These are phyloP conservation scores for Pisolithus tinctorius DNA, from an alignment of 768 basidiomycete species.

Conservation along the genomic window DNA sequence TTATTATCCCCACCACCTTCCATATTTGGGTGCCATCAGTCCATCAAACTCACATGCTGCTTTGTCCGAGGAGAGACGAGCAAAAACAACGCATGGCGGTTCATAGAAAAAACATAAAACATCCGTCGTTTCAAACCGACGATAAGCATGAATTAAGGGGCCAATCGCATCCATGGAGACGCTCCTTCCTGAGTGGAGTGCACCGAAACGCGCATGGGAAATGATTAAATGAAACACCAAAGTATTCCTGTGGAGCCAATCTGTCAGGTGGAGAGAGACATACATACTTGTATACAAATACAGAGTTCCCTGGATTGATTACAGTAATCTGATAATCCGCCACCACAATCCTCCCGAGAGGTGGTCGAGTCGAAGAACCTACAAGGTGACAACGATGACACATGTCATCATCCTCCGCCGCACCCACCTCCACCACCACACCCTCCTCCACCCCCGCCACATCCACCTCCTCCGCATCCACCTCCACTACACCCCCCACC, in stretches of 20 bases:
- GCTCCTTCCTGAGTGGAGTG: not conserved
- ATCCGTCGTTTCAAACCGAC: not conserved
- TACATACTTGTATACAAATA: not conserved
- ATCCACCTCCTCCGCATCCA: not conserved
- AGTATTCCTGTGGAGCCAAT: not conserved
- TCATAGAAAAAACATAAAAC: too few species aligned
- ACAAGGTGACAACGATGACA: too few species aligned
- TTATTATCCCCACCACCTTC: not conserved
- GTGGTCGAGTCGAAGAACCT: too few species aligned
- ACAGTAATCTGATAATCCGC: not conserved
- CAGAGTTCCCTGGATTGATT: too few species aligned
- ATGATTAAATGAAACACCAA: not conserved
- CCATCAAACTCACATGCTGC: too few species aligned
- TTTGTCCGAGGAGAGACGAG: too few species aligned
- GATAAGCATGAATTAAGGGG: not conserved
- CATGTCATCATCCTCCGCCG: not conserved
- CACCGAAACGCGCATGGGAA: not conserved
- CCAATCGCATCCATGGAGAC: not conserved
- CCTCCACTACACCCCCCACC: conserved; percentile 22
- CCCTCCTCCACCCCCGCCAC: not conserved
- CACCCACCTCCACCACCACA: not conserved
- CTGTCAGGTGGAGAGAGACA: too few species aligned
- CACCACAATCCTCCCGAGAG: not conserved
- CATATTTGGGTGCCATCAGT: too few species aligned
- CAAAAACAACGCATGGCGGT: too few species aligned